phyloP scores from a whole-genome alignment of 352 stramenopile species.

The Phytophthora litchii region DNA sequence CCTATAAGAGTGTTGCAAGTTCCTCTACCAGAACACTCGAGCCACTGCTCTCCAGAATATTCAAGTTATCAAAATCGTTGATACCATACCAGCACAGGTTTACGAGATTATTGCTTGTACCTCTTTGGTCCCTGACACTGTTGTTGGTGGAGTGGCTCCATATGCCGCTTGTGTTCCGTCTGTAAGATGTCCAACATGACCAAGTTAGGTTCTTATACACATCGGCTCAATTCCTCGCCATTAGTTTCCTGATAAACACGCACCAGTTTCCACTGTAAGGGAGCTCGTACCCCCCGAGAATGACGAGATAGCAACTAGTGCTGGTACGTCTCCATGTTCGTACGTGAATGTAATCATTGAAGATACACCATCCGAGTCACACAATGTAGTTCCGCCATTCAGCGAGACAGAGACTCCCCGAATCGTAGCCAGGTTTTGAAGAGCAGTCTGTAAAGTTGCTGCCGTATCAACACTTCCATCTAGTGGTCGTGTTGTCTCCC shows the following conservation, averaged over 20 bases:
- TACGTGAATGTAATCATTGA: constrained; percentile 69
- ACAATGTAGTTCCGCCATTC: constrained; percentile 51
- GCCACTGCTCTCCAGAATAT: constrained; percentile 44
- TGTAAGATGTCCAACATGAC: constrained; percentile 4
- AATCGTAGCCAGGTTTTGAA: constrained; percentile 61
- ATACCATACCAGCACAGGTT: too few relatives aligned
- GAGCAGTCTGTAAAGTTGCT: constrained; percentile 47
- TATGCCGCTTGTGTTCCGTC: constrained; percentile 44
- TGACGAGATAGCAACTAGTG: constrained; percentile 40
- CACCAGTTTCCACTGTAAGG: constrained; percentile 51
- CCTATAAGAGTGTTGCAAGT: constrained; percentile 56
- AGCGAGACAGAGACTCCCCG: constrained; percentile 54
- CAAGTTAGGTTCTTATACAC: constrained; percentile 1
- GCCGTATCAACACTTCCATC: constrained; percentile 48
- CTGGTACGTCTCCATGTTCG: constrained; percentile 69
- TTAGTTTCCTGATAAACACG: not conserved
- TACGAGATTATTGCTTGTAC: constrained; percentile 22
- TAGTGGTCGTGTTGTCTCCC: constrained; percentile 52
- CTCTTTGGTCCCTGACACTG: constrained; percentile 66
- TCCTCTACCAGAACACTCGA: constrained; percentile 64
- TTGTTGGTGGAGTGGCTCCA: constrained; percentile 35
- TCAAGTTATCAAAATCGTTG: not conserved
- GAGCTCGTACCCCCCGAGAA: constrained; percentile 39
- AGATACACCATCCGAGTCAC: constrained; percentile 57
- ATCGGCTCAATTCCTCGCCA: not conserved